Percentiles rank a stretch among this genome's conserved stretches.
phyloP scores from a whole-genome alignment of 31 red algal species.

The Odonthalia washingtoniensis region DNA sequence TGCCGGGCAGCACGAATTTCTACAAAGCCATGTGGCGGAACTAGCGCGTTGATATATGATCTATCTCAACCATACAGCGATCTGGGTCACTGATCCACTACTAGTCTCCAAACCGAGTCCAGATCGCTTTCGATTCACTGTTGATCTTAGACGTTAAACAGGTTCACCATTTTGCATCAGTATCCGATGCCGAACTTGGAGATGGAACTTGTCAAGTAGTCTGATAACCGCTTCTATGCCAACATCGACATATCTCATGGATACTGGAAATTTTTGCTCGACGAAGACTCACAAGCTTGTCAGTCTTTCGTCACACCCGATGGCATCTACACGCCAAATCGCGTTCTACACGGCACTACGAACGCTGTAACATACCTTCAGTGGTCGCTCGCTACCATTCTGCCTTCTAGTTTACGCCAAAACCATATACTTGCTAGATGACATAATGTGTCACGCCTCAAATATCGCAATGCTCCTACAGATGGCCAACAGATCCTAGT shows the following conservation, averaged over 20 bases:
- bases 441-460: not conserved
- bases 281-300: not conserved
- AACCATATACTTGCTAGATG: not conserved
- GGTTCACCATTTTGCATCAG: not conserved
- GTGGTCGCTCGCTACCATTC: not conserved
- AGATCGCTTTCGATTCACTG: not conserved
- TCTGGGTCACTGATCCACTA: not conserved
- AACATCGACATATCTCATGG: constrained; percentile 14
- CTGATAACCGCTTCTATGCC: not conserved
- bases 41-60: not conserved
- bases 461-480: not conserved
- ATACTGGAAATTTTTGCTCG: constrained; percentile 2
- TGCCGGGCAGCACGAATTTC: not conserved
- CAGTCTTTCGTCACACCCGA: constrained; percentile 21
- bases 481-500: not conserved
- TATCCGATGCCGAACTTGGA: constrained; percentile 8
- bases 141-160: not conserved
- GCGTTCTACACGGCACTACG: constrained; percentile 5
- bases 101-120: not conserved
- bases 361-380: constrained; percentile 27
- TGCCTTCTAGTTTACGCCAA: not conserved
- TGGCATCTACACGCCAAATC: not conserved
- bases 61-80: not conserved
- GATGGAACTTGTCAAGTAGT: not conserved
- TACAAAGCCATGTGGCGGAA: not conserved